Evolutionary conservation across 148 eudicot species (phyloP).

Genomic region (Camellia lanceoleosa): DNA sequence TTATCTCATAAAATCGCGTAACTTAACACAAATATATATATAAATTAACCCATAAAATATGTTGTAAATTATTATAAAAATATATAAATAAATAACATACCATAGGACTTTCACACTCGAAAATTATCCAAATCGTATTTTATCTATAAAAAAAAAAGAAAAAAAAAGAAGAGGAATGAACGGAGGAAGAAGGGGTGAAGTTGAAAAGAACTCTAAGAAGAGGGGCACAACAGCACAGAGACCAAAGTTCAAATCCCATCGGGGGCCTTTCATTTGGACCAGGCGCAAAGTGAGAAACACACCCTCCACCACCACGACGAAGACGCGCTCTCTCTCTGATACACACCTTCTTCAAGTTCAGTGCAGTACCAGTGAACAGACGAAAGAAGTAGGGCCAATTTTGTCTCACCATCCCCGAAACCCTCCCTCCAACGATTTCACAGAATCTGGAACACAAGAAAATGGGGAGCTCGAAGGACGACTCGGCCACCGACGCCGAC

Average conservation of each 20-base stretch:
- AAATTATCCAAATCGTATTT: too few relatives aligned
- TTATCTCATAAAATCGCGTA: too few relatives aligned
- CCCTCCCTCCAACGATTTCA: not conserved
- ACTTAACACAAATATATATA: too few relatives aligned
- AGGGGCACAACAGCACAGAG: not conserved
- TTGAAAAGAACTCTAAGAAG: not conserved
- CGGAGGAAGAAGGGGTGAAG: not conserved
- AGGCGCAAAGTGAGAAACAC: not conserved
- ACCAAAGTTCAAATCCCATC: not conserved
- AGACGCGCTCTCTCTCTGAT: not conserved
- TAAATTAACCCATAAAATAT: too few relatives aligned
- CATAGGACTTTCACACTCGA: too few relatives aligned
- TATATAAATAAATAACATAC: too few relatives aligned
- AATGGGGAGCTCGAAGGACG: slow-evolving; percentile 82
- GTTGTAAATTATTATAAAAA: too few relatives aligned
- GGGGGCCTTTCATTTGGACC: not conserved
- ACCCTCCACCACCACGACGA: not conserved
- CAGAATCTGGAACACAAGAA: not conserved
- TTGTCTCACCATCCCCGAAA: too few relatives aligned
- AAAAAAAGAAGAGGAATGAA: too few relatives aligned
- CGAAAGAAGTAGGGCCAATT: not conserved
- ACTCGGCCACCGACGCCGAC: slow-evolving; percentile 58
- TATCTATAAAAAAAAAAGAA: too few relatives aligned
- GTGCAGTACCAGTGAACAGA: not conserved
- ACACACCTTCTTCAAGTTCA: not conserved